These are phyloP conservation scores for Penicillium fimorum DNA, from an alignment of 495 filamentous ascomycete genomes.

Conservation along the genomic window DNA sequence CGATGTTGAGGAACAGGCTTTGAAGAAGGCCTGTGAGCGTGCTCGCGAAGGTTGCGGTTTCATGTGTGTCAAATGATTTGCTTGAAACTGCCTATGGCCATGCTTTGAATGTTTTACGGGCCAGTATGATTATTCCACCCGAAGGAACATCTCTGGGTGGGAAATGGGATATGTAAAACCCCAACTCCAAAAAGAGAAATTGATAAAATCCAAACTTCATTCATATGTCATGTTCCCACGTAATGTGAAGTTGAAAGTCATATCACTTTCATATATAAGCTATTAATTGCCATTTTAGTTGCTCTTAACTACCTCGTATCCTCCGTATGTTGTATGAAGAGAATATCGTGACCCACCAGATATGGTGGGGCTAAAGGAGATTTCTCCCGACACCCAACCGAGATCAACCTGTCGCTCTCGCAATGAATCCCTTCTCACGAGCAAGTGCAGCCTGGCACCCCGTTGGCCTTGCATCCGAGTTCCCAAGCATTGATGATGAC, in stretches of 20 bases:
- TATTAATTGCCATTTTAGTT: too few relatives aligned
- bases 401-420: not conserved
- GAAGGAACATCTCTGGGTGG: not conserved
- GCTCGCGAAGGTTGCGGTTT: constrained; percentile 82
- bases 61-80: constrained; percentile 66
- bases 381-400: not conserved
- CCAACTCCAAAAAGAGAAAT: not conserved
- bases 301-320: not conserved
- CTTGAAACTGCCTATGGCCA: not conserved
- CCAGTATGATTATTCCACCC: not conserved
- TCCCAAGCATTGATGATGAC: constrained; percentile 49
- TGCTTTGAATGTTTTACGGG: not conserved
- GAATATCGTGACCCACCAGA: not conserved
- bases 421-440: constrained; percentile 22
- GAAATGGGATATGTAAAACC: not conserved
- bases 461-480: constrained; percentile 49
- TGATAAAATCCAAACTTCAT: not conserved
- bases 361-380: not conserved
- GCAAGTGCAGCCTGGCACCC: constrained; percentile 23
- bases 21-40: constrained; percentile 64
- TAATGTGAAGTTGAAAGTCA: not conserved
- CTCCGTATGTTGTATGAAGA: not conserved
- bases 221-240: not conserved
- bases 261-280: not conserved
- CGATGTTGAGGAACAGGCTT: constrained; percentile 75